Conservation (phyloP, 257 asterid genomes). For the Jacaranda mimosifolia region DNA sequence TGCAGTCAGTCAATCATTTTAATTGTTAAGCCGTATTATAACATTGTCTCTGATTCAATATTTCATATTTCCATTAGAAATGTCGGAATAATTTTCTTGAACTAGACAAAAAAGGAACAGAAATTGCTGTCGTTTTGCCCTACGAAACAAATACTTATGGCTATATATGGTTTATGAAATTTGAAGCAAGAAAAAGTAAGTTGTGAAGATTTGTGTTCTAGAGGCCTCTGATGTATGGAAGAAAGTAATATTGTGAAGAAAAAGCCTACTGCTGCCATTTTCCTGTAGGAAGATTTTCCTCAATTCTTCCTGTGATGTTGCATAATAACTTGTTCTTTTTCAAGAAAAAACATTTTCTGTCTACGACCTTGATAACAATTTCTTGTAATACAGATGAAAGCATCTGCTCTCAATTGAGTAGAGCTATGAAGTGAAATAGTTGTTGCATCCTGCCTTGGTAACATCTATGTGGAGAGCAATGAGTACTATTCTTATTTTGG, state of each 20-base stretch:
- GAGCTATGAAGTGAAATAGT: not conserved
- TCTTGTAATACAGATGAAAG: not conserved
- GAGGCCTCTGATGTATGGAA: not conserved
- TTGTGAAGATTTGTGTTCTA: not conserved
- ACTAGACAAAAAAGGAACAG: constrained; percentile 1
- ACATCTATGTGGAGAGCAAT: not conserved
- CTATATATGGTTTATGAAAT: constrained; percentile 1
- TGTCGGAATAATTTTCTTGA: not conserved
- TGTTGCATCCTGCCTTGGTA: not conserved
- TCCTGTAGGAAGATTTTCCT: too few species aligned
- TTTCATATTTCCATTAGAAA: constrained; percentile 1
- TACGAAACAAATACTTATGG: constrained; percentile 11
- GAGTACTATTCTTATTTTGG: not conserved
- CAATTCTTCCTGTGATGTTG: too few species aligned
- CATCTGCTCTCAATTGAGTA: not conserved
- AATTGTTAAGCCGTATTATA: constrained; percentile 16
- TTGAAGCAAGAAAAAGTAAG: not conserved
- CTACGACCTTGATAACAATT: not conserved
- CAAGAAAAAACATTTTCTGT: too few species aligned
- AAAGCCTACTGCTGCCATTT: not conserved
- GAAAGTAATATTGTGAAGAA: not conserved
- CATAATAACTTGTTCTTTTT: too few species aligned
- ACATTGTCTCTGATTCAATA: not conserved
- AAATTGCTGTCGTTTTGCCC: constrained; percentile 9
- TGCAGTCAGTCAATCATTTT: not conserved